Percentiles rank a stretch among this genome's conserved stretches.
These are phyloP conservation scores for Fonsecaea monophora DNA, from an alignment of 2,329 filamentous ascomycete species.

Conservation along the genomic window DNA sequence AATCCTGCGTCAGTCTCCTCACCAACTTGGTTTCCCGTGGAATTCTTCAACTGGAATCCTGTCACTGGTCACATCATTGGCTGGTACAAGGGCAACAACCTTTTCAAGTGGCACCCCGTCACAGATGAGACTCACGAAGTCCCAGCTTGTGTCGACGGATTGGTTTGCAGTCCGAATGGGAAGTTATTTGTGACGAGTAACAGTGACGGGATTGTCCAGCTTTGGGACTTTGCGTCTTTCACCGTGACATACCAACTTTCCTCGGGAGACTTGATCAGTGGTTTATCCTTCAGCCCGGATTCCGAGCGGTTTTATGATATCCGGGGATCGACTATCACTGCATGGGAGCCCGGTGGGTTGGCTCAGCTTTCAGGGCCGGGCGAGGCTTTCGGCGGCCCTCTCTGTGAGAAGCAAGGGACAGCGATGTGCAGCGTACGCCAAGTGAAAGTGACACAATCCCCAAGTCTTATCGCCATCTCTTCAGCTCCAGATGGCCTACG, in stretches of 20 bases:
- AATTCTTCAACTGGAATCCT: slow-evolving; percentile 42
- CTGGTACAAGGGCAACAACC: slow-evolving; percentile 43
- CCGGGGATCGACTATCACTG: slow-evolving; percentile 40
- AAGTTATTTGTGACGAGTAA: slow-evolving; percentile 42
- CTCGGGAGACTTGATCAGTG: slow-evolving; percentile 37
- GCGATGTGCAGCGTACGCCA: slow-evolving; percentile 16
- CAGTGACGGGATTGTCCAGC: slow-evolving; percentile 38
- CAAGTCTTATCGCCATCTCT: slow-evolving; percentile 14
- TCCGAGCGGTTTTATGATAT: slow-evolving; percentile 43
- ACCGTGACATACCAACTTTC: slow-evolving; percentile 39
- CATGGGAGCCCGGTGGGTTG: slow-evolving; percentile 44
- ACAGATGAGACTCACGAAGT: slow-evolving; percentile 41
- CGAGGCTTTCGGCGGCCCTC: slow-evolving; percentile 35
- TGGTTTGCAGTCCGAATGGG: slow-evolving; percentile 40
- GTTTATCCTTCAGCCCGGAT: slow-evolving; percentile 41
- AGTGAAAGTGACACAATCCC: slow-evolving; percentile 15
- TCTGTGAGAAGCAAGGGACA: slow-evolving; percentile 16
- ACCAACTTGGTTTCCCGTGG: slow-evolving; percentile 23
- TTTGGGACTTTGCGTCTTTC: slow-evolving; percentile 42
- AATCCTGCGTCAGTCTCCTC: background rate
- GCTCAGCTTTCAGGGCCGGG: slow-evolving; percentile 36
- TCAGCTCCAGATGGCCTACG: slow-evolving; percentile 13
- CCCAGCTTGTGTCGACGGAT: slow-evolving; percentile 36
- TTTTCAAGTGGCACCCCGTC: slow-evolving; percentile 49
- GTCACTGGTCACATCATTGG: slow-evolving; percentile 44